phyloP scores from a whole-genome alignment of 108 stramenopile species.

The Epipyxis sp. region DNA sequence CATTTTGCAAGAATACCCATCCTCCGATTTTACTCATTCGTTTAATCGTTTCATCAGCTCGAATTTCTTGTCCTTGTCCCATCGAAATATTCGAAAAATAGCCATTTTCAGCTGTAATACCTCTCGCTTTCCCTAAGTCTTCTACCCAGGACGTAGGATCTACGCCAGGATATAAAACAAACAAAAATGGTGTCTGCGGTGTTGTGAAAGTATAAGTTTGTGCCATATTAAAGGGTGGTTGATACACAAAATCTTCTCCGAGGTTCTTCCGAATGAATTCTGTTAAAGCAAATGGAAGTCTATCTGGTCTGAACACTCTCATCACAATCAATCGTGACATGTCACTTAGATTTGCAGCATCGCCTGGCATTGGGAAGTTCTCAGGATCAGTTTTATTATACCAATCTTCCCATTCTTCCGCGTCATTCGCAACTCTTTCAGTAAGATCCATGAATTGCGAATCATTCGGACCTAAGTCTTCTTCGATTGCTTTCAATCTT shows the following conservation, averaged over 20 bases:
- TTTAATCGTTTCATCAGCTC: conserved; percentile 50
- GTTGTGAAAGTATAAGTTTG: conserved; percentile 34
- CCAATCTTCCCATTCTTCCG: conserved; percentile 57
- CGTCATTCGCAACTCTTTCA: conserved; percentile 37
- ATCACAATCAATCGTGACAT: conserved; percentile 50
- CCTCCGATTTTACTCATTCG: conserved; percentile 46
- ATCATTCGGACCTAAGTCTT: conserved; percentile 20
- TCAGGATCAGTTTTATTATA: conserved; percentile 40
- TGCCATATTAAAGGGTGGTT: conserved; percentile 30
- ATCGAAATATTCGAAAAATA: conserved; percentile 52
- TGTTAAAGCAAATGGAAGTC: conserved; percentile 44
- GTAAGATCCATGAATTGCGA: conserved; percentile 36
- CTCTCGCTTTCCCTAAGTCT: not conserved
- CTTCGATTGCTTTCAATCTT: conserved; percentile 27
- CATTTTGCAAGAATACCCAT: conserved; percentile 64
- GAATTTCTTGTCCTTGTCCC: conserved; percentile 64
- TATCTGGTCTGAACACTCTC: conserved; percentile 56
- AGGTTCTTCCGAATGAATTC: not conserved
- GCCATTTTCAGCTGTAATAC: conserved; percentile 19
- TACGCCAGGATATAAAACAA: conserved; percentile 61
- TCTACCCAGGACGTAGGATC: conserved; percentile 33
- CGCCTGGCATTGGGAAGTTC: conserved; percentile 39
- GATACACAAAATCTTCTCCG: conserved; percentile 21
- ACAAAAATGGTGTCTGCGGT: conserved; percentile 55
- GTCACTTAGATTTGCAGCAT: conserved; percentile 30